Conservation (phyloP, 495 filamentous ascomycete genomes). For the Clohesyomyces aquaticus region DNA sequence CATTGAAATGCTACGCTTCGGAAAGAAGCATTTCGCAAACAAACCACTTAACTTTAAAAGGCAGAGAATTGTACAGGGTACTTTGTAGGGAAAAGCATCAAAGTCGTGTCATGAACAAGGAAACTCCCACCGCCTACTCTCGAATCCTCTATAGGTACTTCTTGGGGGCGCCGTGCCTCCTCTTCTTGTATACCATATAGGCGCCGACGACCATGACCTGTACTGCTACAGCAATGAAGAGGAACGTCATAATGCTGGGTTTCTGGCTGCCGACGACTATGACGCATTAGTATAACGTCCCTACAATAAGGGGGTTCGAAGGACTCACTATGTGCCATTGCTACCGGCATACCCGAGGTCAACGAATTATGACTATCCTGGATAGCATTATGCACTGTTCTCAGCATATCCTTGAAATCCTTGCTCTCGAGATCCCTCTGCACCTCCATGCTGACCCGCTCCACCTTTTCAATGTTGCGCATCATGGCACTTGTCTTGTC, state of each 20-base stretch:
- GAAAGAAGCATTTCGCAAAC: background rate
- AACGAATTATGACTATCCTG: slow-evolving; percentile 71
- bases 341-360: slow-evolving; percentile 60
- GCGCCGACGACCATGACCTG: slow-evolving; percentile 69
- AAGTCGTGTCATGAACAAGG: slow-evolving; percentile 6
- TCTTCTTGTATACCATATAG: slow-evolving; percentile 82
- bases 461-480: slow-evolving; percentile 60
- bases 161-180: slow-evolving; percentile 76
- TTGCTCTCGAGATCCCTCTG: slow-evolving; percentile 71
- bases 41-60: background rate
- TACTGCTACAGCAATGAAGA: slow-evolving; percentile 74
- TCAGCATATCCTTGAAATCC: slow-evolving; percentile 72
- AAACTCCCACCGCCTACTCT: background rate
- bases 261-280: slow-evolving; percentile 62
- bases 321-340: slow-evolving; percentile 54
- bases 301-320: slow-evolving; percentile 29
- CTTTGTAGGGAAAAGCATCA: background rate
- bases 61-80: background rate
- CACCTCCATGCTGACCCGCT: slow-evolving; percentile 56
- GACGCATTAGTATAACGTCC: slow-evolving; percentile 27
- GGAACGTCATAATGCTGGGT: slow-evolving; percentile 71
- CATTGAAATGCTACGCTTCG: background rate
- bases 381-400: slow-evolving; percentile 71
- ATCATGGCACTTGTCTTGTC: slow-evolving; percentile 52
- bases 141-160: slow-evolving; percentile 76